phyloP scores from a whole-genome alignment of 495 filamentous ascomycete genomes.

The Aspergillus sclerotiicarbonarius region DNA sequence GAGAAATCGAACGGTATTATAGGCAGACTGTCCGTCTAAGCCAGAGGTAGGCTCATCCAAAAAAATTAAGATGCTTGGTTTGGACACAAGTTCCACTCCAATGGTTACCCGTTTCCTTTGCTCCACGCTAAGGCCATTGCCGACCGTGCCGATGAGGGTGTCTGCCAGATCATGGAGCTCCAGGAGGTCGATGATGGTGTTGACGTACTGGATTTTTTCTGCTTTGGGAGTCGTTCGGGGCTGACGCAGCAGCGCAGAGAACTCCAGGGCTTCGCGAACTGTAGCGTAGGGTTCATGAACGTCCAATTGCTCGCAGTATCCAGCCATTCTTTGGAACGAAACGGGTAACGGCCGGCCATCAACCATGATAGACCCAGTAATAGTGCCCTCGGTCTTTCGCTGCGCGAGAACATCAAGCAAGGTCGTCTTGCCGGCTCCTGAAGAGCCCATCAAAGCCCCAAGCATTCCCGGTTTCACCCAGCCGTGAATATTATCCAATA shows the following conservation, averaged over 20 bases:
- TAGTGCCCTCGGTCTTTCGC: conserved; percentile 81
- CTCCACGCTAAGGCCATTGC: conserved; percentile 54
- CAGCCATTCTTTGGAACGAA: conserved; percentile 72
- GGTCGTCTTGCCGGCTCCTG: conserved; percentile 64
- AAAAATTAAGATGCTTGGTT: conserved; percentile 69
- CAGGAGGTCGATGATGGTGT: conserved; percentile 56
- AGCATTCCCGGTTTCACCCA: conserved; percentile 87
- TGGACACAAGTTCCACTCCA: conserved; percentile 64
- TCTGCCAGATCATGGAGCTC: conserved; percentile 56
- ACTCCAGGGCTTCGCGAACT: conserved; percentile 58
- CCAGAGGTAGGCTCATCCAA: conserved; percentile 76
- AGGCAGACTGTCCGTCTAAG: conserved; percentile 63
- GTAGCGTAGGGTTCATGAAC: conserved; percentile 57
- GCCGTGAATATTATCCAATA: conserved; percentile 78
- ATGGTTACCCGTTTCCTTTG: conserved; percentile 65
- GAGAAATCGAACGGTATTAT: conserved; percentile 61
- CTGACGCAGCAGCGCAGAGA: conserved; percentile 58
- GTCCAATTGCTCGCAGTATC: conserved; percentile 61
- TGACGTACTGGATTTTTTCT: conserved; percentile 59
- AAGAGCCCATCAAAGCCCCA: conserved; percentile 66
- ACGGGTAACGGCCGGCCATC: conserved; percentile 72
- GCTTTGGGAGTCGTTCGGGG: conserved; percentile 41
- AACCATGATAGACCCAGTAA: conserved; percentile 82
- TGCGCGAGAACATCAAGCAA: conserved; percentile 54
- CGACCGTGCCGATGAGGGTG: conserved; percentile 51